Base-by-base conservation (phyloP, 1,284 basidiomycete genomes). In the Moniliophthora roreri region DNA sequence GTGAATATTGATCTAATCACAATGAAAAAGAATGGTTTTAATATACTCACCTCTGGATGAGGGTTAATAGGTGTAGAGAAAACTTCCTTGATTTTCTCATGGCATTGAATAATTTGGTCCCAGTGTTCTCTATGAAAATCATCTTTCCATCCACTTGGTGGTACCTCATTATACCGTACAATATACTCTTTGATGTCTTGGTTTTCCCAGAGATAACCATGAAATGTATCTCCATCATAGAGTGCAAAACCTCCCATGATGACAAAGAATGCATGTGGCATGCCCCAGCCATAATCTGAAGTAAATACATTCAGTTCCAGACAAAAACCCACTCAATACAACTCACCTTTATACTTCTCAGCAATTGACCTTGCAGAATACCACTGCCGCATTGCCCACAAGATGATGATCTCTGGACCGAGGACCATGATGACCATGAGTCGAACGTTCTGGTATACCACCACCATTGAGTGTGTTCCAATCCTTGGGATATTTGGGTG, bases 401-500 rank as follows among this genome's bases (percentile, higher is more conserved):
- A 4, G 4, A 68, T 54, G 18, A 71, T 42, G 8, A 65, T 41
- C 45, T 63, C 67, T 6, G 66, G 66, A 0, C 59, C 58, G 24
- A 69, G 51, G 6, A 70, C 34, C 1, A 62, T 60, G 3, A 56
- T 40, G 3, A 62, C 2, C 60, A 68, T 63, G 8, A 65, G 18
- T 16, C 46, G 38, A 2, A 60, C 3, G 6, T 60, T 56, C 5
- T 58, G 54, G 2, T 23, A 6, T 1, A 55, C 2, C 5, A 47
- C 23, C 1, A 28, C 15, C 11, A 53, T 37, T 41, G 49, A 3
- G n/a, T n/a, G n/a, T n/a, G 52, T 55, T 8, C 49, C 24, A 3
- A 50, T 48, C 0, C 41, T 38, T 4, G 69, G 66, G 15, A 73
- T 56, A 45, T 73, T 70, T 0, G 69, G 69, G 50, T 72, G 71